Base-by-base conservation (phyloP, 2,329 filamentous ascomycete genomes). In the Pseudocercospora musae region DNA sequence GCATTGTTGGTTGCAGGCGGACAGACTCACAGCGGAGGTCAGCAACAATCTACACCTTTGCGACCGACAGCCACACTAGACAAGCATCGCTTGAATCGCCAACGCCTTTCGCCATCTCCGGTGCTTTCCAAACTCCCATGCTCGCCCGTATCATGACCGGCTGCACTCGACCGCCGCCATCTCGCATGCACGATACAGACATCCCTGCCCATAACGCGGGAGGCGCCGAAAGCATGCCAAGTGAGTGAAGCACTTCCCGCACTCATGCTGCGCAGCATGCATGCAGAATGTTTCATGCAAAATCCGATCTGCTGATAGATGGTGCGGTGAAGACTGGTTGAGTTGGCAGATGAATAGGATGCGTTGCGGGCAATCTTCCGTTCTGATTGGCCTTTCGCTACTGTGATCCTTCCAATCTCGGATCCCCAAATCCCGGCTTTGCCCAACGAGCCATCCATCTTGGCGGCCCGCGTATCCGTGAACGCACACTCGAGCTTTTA, bases 381-480 rank as follows among this genome's bases (percentile, higher is more conserved):
- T 54, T 23, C 11, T 54, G 29, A 37, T 23, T 40, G 52, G 52
- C 18, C 29, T 33, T 10, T 54, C 52, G 52, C 52, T 40, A 23
- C 52, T 40, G 52, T 15, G n/a, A 54, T 54, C 52, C 52, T 54
- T 40, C n/a, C 29, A 54, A 54, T 54, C 31, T 54, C 52, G 31
- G 52, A 25, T 54, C 52, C 52, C 52, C 52, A 23, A 37, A 10
- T 18, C 20, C 52, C 52, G 52, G 50, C 50, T 20, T n/a, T 23
- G 50, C 50, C 50, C 27, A 54, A 23, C 37, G 27, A 54, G 50
- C 50, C 50, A 54, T 37, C 21, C 27, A 37, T 54, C 31, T 40
- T 54, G 52, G 52, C 52, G 52, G 29, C 52, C 52, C 52, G 52
- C 29, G n/a, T 23, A 54, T 54, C 52, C 52, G 52, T 54, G 5